Evolutionary conservation across 2,329 filamentous ascomycete species (phyloP).

Genomic region (Talaromyces atroroseus): DNA sequence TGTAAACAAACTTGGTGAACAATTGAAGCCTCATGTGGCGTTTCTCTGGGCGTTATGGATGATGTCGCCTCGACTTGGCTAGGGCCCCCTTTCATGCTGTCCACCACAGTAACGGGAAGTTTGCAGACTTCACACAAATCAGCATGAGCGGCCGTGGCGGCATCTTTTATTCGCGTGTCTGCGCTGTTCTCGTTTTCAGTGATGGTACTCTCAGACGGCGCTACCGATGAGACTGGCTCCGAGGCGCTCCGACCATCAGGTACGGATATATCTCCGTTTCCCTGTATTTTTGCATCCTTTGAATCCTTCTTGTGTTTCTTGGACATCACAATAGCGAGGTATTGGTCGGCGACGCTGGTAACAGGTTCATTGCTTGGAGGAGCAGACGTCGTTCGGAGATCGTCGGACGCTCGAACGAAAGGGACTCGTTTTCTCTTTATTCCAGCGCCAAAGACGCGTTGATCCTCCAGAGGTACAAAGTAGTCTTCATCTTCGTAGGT

Average conservation of each 20-base stretch:
- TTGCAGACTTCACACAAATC: conserved; percentile 52
- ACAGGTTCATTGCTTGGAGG: conserved; percentile 18
- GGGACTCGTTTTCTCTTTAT: conserved; percentile 56
- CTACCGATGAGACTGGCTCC: conserved; percentile 13
- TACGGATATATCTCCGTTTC: not conserved
- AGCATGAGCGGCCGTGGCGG: not conserved
- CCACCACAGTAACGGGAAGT: conserved; percentile 43
- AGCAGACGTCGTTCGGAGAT: conserved; percentile 17
- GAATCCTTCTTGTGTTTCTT: conserved; percentile 15
- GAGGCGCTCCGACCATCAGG: not conserved
- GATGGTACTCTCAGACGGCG: not conserved
- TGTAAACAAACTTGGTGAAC: conserved; percentile 53
- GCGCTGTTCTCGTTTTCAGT: not conserved
- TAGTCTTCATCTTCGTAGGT: conserved; percentile 51
- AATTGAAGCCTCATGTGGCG: conserved; percentile 46
- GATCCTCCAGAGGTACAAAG: conserved; percentile 53
- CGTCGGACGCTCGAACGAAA: conserved; percentile 52
- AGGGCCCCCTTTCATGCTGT: not conserved
- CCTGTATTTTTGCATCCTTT: conserved; percentile 9
- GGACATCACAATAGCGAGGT: conserved; percentile 44
- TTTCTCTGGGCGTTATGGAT: conserved; percentile 19
- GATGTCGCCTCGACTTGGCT: conserved; percentile 6
- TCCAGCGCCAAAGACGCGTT: conserved; percentile 58
- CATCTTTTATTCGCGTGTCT: not conserved
- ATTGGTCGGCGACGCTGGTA: conserved; percentile 34